Base-by-base conservation (phyloP, 345 rosid genomes). In the Brassica incana region DNA sequence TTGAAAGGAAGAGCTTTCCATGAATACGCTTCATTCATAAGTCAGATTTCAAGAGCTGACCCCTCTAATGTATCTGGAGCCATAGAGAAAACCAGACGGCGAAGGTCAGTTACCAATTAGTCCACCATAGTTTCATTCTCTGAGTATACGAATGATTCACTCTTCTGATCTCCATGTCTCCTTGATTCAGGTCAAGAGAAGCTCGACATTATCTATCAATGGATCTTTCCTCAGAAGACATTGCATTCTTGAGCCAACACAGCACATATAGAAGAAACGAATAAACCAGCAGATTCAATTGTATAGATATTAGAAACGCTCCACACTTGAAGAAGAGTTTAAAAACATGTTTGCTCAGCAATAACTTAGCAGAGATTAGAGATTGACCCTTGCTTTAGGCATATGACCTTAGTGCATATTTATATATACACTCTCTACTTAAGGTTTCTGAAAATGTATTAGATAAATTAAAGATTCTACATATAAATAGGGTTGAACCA, bases 21-120 rank as follows among this genome's bases (percentile, higher is more conserved):
- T 52, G 98, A 96, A 77, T 96, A 91, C 72, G 76, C 87, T 70
- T 90, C 97, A 72, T 88, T 90, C 40, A 77, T 96, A 68, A 71
- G 90, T 36, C 72, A 76, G 78, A 93, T 96, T 65, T 88, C 97
- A 72, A 88, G 88, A 84, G 83, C 87, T 8, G 91, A 88, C 83
- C 77, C 88, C 77, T 86, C 89, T 56, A 90, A 89, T 65, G 30
- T 88, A 71, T 85, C 90, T 1, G 79, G 78, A 56, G 82, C 83
- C 82, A 79, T 29, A 25, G 73, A 76, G 78, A 73, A 58, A 27
- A 68, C 80, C 61, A 88, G 73, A 76, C 73, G 82, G 63, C 78
- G 88, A 78, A 87, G 96, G 97, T 91, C 82, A 69, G 63, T 80
- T 56, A 35, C 72, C 64, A 56, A 61, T 56, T 70, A 6, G 29